Conservation (phyloP, 257 asterid genomes). For the Primulina tabacum region DNA sequence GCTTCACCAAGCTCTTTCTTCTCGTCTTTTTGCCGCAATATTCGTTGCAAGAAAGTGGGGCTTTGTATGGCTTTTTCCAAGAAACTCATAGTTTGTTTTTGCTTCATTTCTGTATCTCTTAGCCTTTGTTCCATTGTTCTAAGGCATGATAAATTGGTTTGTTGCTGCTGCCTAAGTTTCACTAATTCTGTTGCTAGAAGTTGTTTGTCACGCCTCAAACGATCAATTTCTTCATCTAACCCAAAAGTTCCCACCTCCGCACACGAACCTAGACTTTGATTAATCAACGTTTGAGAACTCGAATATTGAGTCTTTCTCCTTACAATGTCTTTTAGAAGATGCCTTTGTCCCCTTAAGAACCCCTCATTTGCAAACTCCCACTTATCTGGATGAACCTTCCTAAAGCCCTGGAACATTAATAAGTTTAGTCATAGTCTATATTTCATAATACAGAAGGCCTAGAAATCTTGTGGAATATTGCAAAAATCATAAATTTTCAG, state of each 20-base stretch:
- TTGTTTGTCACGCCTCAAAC: constrained; percentile 38
- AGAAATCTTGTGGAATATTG: background rate
- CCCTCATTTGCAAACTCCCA: constrained; percentile 62
- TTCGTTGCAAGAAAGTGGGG: constrained; percentile 28
- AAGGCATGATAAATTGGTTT: constrained; percentile 28
- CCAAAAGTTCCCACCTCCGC: constrained; percentile 42
- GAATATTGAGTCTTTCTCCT: constrained; percentile 36
- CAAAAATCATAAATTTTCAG: constrained; percentile 5
- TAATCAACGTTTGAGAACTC: constrained; percentile 16
- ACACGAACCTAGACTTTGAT: constrained; percentile 29
- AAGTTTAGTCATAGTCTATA: too few species aligned
- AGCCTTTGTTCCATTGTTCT: constrained; percentile 38
- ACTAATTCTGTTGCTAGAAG: constrained; percentile 34
- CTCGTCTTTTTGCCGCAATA: constrained; percentile 35
- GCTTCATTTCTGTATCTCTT: constrained; percentile 38
- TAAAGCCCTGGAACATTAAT: constrained; percentile 38
- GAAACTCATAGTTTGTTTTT: constrained; percentile 43
- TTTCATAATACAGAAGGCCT: background rate
- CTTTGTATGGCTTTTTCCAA: constrained; percentile 37
- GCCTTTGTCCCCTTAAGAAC: constrained; percentile 43
- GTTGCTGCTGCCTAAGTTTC: constrained; percentile 46
- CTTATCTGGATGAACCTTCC: constrained; percentile 45
- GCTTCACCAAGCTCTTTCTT: constrained; percentile 38
- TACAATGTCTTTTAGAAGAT: constrained; percentile 34
- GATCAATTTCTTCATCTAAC: constrained; percentile 34